Evolutionary conservation across 306 rosid genomes (phyloP).

Genomic region (Castanea crenata): DNA sequence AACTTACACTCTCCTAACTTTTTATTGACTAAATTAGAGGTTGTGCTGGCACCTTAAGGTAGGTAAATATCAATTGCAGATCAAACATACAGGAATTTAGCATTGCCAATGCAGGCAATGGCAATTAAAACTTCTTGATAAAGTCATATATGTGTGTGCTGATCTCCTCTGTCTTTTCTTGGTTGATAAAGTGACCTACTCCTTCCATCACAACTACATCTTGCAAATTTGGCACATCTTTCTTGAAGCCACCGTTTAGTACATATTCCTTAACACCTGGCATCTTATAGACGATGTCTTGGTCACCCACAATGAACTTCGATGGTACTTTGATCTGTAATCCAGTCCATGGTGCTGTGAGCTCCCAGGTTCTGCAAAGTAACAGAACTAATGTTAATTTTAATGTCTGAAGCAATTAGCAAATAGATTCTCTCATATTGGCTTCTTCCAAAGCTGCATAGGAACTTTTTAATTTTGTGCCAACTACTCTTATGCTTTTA

Average conservation of each 20-base stretch:
- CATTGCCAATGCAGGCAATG: background rate
- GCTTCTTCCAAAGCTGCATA: background rate
- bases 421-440: background rate
- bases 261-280: conserved; percentile 55
- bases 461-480: background rate
- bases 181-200: conserved; percentile 57
- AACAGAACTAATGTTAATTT: conserved; percentile 4
- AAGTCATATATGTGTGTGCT: conserved; percentile 50
- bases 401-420: background rate
- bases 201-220: conserved; percentile 60
- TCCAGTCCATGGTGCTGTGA: conserved; percentile 66
- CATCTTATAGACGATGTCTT: conserved; percentile 48
- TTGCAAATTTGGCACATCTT: conserved; percentile 51
- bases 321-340: conserved; percentile 59
- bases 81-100: background rate
- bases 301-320: conserved; percentile 63
- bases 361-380: conserved; percentile 70
- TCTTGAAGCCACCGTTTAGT: conserved; percentile 53
- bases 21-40: background rate
- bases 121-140: conserved; percentile 53
- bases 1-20: no score
- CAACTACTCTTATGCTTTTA: background rate
- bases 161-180: conserved; percentile 60
- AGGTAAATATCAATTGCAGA: background rate
- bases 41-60: no score